Conservation (phyloP, 495 filamentous ascomycete species). For the Letharia columbiana region DNA sequence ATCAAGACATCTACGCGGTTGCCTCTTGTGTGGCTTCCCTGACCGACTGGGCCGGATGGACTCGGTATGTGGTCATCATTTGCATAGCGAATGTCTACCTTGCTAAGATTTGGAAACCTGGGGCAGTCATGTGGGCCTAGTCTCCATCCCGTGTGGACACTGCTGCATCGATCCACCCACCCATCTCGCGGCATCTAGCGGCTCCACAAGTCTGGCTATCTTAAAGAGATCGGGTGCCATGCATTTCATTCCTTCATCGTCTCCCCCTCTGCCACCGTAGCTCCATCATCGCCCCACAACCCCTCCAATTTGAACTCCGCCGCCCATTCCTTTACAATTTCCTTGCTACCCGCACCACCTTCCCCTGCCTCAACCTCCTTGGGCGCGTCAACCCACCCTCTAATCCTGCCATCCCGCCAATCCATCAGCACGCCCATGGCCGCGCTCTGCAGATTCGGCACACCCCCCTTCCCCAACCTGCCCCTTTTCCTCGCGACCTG, state of each 20-base stretch:
- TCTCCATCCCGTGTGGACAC: background rate
- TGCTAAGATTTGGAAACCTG: background rate
- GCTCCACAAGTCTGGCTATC: background rate
- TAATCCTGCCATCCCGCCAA: slow-evolving; percentile 91
- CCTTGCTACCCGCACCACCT: slow-evolving; percentile 56
- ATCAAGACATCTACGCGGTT: background rate
- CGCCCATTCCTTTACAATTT: slow-evolving; percentile 89
- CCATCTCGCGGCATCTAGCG: background rate
- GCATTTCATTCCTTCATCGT: slow-evolving; percentile 20
- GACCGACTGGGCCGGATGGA: background rate
- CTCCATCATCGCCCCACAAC: slow-evolving; percentile 63
- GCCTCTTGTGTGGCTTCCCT: background rate
- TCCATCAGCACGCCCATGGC: slow-evolving; percentile 90
- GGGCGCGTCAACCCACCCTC: slow-evolving; percentile 82
- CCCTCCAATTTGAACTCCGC: slow-evolving; percentile 94
- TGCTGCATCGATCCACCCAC: background rate
- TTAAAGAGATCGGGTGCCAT: background rate
- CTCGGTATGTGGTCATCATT: background rate
- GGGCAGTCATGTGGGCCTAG: background rate
- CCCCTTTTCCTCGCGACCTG: slow-evolving; percentile 92
- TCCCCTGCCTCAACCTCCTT: slow-evolving; percentile 26
- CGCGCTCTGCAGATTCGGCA: slow-evolving; percentile 80
- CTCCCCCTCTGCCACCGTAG: slow-evolving; percentile 31
- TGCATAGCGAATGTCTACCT: background rate
- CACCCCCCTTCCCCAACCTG: slow-evolving; percentile 76